Percentiles rank a stretch among this genome's conserved stretches.
Evolutionary conservation across 306 rosid genomes (phyloP).

Genomic region (Castanospermum australe): DNA sequence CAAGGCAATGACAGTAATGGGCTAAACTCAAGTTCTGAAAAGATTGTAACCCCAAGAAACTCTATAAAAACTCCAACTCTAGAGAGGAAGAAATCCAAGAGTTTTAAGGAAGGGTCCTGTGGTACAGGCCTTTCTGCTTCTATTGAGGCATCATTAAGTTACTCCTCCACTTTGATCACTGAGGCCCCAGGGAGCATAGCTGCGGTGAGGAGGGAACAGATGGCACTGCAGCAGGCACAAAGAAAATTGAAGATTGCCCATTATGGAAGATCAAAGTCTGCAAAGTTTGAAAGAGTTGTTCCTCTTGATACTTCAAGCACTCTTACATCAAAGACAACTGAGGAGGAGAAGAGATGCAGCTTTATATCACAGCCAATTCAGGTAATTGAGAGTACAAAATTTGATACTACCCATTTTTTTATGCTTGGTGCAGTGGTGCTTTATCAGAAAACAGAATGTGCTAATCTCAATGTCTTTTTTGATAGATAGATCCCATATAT

Average conservation of each 20-base stretch:
- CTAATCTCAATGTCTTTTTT: slow-evolving; percentile 22
- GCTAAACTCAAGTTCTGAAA: slow-evolving; percentile 65
- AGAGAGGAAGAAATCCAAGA: slow-evolving; percentile 88
- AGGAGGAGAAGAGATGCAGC: slow-evolving; percentile 86
- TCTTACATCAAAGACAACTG: slow-evolving; percentile 28
- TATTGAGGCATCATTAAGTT: slow-evolving; percentile 64
- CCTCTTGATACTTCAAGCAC: slow-evolving; percentile 47
- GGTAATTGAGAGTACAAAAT: slow-evolving; percentile 30
- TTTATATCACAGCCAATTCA: slow-evolving; percentile 89
- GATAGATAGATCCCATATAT: slow-evolving; percentile 76
- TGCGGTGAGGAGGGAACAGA: slow-evolving; percentile 86
- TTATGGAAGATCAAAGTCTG: slow-evolving; percentile 97
- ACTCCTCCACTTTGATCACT: slow-evolving; percentile 75
- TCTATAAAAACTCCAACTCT: slow-evolving; percentile 47
- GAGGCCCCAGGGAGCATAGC: slow-evolving; percentile 97
- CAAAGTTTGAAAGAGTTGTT: slow-evolving; percentile 65
- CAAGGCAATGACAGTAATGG: slow-evolving; percentile 65
- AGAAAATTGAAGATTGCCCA: slow-evolving; percentile 91
- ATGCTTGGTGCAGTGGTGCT: background rate
- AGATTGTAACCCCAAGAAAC: slow-evolving; percentile 52
- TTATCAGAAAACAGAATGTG: background rate
- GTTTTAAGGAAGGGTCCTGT: slow-evolving; percentile 62
- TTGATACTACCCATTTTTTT: background rate
- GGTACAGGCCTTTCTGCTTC: slow-evolving; percentile 23
- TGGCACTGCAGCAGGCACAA: slow-evolving; percentile 89